Conservation (phyloP, 495 filamentous ascomycete species). For the Hypoxylon perforatum region DNA sequence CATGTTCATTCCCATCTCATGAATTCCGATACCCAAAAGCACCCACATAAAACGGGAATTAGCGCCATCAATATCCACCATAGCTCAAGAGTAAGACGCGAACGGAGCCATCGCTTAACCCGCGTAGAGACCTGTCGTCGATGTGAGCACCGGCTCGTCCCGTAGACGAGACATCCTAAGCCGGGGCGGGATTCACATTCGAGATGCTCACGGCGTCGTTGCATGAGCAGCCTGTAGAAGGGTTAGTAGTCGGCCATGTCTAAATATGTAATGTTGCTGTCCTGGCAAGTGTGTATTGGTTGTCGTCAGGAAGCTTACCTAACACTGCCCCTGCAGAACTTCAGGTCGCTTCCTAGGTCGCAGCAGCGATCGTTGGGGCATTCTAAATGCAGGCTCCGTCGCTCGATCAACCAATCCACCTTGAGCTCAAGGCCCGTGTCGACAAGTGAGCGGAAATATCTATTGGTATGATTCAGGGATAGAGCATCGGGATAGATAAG, state of each 20-base stretch:
- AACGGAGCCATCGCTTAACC: conserved; percentile 51
- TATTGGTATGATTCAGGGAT: conserved; percentile 70
- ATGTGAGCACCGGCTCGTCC: conserved; percentile 56
- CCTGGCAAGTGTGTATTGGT: background rate
- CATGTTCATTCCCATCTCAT: conserved; percentile 5
- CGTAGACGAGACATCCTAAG: conserved; percentile 63
- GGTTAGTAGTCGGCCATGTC: conserved; percentile 10
- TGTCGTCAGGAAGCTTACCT: conserved; percentile 46
- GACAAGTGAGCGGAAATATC: conserved; percentile 71
- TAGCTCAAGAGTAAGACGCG: conserved; percentile 45
- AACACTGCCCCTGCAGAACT: conserved; percentile 64
- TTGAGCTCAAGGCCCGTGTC: conserved; percentile 74
- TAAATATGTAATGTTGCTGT: background rate
- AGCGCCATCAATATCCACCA: conserved; percentile 49
- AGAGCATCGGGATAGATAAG: conserved; percentile 69
- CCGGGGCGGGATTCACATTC: conserved; percentile 65
- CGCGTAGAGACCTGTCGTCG: conserved; percentile 44
- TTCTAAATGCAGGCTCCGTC: conserved; percentile 62
- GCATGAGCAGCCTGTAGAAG: conserved; percentile 59
- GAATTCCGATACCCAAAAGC: conserved; percentile 42
- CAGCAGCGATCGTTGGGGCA: conserved; percentile 61
- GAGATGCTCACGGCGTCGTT: conserved; percentile 61
- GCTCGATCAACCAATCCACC: conserved; percentile 73
- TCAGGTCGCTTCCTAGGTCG: conserved; percentile 62
- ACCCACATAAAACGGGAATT: conserved; percentile 43